phyloP scores from a whole-genome alignment of 176 grass and related monocot species.

The Pontederia paniculata region DNA sequence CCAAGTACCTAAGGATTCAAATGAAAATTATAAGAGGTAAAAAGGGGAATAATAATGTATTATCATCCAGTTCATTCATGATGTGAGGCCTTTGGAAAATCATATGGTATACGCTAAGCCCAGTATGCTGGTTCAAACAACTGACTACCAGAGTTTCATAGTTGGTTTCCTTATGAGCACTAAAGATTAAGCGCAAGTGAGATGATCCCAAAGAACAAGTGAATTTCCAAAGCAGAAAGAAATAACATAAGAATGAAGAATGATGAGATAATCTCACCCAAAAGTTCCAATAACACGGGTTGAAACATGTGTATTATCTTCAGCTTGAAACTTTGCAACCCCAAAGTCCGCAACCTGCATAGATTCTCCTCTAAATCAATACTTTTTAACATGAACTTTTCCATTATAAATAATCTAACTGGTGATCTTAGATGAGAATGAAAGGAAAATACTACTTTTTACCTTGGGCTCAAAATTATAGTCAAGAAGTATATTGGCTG shows the following conservation, averaged over 20 bases:
- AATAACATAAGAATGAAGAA: background rate
- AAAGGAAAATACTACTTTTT: background rate
- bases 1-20: slow-evolving; percentile 38
- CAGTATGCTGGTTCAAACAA: no score
- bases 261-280: slow-evolving; percentile 28
- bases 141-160: no score
- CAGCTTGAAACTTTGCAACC: slow-evolving; percentile 52
- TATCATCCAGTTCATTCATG: no score
- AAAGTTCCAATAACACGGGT: slow-evolving; percentile 72
- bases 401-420: background rate
- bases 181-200: background rate
- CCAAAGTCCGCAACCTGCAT: slow-evolving; percentile 79
- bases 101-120: no score
- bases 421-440: background rate
- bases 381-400: background rate
- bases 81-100: no score
- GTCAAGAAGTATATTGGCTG: slow-evolving; percentile 73
- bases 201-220: background rate
- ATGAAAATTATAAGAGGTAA: slow-evolving; percentile 4
- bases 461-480: slow-evolving; percentile 76
- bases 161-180: no score
- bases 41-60: background rate
- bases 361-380: background rate
- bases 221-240: background rate
- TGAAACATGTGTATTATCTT: slow-evolving; percentile 37